Evolutionary conservation across 345 rosid species (phyloP).

Genomic region (Linum trigynum): DNA sequence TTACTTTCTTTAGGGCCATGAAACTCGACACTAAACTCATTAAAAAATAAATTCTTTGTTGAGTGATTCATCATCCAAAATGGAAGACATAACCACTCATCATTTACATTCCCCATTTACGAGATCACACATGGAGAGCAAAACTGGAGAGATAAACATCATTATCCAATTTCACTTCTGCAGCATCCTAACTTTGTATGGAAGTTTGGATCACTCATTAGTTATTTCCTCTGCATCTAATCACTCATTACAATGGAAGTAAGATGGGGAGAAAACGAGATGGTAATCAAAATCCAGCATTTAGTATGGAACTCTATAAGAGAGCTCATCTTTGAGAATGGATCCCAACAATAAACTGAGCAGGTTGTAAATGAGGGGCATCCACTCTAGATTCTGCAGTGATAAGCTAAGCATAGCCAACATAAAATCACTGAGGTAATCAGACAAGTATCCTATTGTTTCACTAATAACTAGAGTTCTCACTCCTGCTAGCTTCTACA

Average conservation of each 20-base stretch:
- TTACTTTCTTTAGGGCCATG: conserved; percentile 75
- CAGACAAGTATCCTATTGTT: too few species aligned
- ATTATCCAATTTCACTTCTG: not conserved
- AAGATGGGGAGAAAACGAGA: not conserved
- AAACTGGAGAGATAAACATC: not conserved
- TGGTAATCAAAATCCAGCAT: not conserved
- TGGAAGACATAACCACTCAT: not conserved
- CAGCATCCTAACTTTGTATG: not conserved
- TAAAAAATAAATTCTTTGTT: too few species aligned
- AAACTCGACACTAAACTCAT: too few species aligned
- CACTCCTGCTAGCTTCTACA: too few species aligned
- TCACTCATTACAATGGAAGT: not conserved
- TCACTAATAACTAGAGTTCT: too few species aligned
- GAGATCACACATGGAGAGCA: not conserved
- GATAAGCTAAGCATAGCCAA: too few species aligned
- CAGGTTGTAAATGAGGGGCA: too few species aligned
- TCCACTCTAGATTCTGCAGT: too few species aligned
- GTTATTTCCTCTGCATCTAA: not conserved
- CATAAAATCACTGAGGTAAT: too few species aligned
- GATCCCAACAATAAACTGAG: too few species aligned
- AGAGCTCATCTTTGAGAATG: too few species aligned
- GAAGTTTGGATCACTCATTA: not conserved
- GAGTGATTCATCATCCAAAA: not conserved
- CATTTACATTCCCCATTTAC: not conserved
- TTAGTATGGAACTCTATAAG: not conserved